Evolutionary conservation across 305 asterid genomes (phyloP).

Genomic region (Euphrasia arctica): DNA sequence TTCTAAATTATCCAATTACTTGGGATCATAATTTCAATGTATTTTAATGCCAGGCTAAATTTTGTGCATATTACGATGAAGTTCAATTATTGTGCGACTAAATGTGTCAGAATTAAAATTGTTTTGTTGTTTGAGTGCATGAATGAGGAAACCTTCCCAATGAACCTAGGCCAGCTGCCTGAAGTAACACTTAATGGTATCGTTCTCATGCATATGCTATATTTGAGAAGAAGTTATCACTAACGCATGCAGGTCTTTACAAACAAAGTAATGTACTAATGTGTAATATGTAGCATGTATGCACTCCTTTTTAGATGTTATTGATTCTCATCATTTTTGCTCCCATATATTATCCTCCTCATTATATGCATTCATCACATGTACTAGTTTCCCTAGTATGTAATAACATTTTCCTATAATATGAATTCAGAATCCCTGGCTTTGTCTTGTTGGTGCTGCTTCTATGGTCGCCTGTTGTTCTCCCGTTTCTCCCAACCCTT

Average conservation of each 20-base stretch:
- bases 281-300: slow-evolving; percentile 10
- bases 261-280: not conserved
- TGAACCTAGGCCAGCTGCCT: slow-evolving; percentile 20
- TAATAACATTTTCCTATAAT: slow-evolving; percentile 11
- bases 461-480: slow-evolving; percentile 84
- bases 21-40: not conserved
- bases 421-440: slow-evolving; percentile 64
- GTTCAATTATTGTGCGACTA: not conserved
- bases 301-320: slow-evolving; percentile 6
- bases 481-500: slow-evolving; percentile 89
- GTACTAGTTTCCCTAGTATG: slow-evolving; percentile 19
- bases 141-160: slow-evolving; percentile 17
- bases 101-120: not conserved
- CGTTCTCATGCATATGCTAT: slow-evolving; percentile 13
- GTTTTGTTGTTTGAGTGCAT: slow-evolving; percentile 10
- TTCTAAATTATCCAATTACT: slow-evolving; percentile 3
- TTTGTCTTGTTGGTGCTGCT: slow-evolving; percentile 84
- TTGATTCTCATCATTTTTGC: not conserved
- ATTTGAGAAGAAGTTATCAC: slow-evolving; percentile 12
- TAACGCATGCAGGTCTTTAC: slow-evolving; percentile 1
- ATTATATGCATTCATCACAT: slow-evolving; percentile 6
- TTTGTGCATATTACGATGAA: not conserved
- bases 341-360: not conserved
- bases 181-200: slow-evolving; percentile 21
- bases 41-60: not conserved